These are phyloP conservation scores for Arabis hirsuta DNA, from an alignment of 345 rosid genomes.

Conservation along the genomic window DNA sequence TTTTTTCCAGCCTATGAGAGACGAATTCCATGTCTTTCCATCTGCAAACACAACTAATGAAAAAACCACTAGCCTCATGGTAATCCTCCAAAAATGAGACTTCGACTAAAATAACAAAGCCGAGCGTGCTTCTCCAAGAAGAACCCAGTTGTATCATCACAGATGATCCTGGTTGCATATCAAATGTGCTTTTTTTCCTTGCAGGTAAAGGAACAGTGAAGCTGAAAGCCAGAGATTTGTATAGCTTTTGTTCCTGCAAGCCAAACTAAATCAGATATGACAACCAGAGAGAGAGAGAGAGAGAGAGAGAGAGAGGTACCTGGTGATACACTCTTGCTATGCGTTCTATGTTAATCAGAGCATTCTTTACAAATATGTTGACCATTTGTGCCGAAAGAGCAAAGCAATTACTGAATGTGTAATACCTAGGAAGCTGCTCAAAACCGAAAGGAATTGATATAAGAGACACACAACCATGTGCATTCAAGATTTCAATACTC, in stretches of 20 bases:
- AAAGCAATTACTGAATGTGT: constrained; percentile 37
- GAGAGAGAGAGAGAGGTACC: neutral
- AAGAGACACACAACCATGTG: constrained; percentile 25
- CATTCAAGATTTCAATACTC: constrained; percentile 10
- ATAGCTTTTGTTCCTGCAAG: neutral
- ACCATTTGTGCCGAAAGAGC: constrained; percentile 32
- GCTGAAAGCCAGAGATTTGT: constrained; percentile 24
- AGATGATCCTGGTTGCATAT: constrained; percentile 19
- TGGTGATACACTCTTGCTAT: neutral
- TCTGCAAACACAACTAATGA: constrained; percentile 7
- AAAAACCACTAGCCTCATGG: neutral
- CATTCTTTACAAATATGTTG: neutral
- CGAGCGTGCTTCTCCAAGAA: neutral
- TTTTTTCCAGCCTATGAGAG: constrained; percentile 18
- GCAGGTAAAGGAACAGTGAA: constrained; percentile 6
- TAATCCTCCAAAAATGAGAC: neutral
- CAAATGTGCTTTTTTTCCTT: neutral
- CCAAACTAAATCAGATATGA: neutral
- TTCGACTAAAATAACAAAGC: neutral
- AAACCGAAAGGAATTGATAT: neutral
- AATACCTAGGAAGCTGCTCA: neutral
- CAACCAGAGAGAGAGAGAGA: neutral
- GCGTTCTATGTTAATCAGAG: neutral
- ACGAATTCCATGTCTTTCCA: constrained; percentile 1
- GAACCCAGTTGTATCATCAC: constrained; percentile 9